Base-by-base conservation (phyloP, 2,329 filamentous ascomycete species). In the Botrytis galanthina region DNA sequence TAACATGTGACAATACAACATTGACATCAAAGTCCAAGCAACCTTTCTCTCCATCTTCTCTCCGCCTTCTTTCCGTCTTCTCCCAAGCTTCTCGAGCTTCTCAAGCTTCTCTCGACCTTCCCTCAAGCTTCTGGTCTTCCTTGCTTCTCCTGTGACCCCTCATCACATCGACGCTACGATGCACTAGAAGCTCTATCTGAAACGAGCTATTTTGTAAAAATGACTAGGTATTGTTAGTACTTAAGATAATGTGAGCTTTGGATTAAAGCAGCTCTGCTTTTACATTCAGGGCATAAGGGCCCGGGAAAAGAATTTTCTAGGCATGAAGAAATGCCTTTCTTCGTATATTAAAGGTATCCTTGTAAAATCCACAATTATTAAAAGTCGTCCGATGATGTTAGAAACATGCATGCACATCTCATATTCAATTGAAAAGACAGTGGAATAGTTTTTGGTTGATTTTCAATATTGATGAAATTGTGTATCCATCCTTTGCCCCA, bases 191-290 rank as follows among this genome's bases (percentile, higher is more conserved):
- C n/a, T 54, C 14, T 54, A 54, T 29, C 51, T 54, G 51, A 54
- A 54, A 54, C 51, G 51, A 8, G 26, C 51, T 54, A 54, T 29
- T 29, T 54, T 54, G 51, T 29, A 8, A n/a, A 26, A 37, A 6
- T 61, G 32, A 62, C 37, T 42, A 14, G 48, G 48, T n/a, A n/a
- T 4, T 51, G 48, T n/a, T 51, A 54, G 26, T 29, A 18, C 7
- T 37, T 4, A 9, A 39, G 22, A 3, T 1, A n/a, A 39, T 18
- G 7, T 63, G 39, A 10, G 9, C 26, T 42, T 42, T 5, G 4
- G 1, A 4, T 59, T 63, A 63, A 63, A 63, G 60, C 60, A 63
- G 60, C 60, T 63, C 60, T 63, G 60, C 60, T 63, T 62, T 63
- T 42, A 20, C 37, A 14, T 10, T 29, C 26, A 62, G 20, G 26